Evolutionary conservation across 371 early-diverging fungal species (phyloP), one percentile per base, ranked within the genome.

Genomic region (Dentiscutata heterogama): DNA sequence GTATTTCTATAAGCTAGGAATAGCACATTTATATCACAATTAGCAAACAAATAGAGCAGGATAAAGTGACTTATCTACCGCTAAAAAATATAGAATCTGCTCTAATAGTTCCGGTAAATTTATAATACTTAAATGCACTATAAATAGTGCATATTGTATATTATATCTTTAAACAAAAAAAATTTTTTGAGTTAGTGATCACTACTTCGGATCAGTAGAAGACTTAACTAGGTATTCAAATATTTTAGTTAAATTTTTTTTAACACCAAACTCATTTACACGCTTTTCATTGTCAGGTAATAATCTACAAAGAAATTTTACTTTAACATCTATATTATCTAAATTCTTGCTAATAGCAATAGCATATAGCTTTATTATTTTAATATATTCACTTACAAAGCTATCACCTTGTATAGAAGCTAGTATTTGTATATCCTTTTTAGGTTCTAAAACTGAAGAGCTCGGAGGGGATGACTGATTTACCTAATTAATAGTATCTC

Each of bases 401-500:
- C 35, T 25, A 11, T 25, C 58, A 22, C 25, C 2, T 31, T 74
- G 56, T 13, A 35, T 58, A 7, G 77, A 18, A 27, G 35, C 22
- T 61, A 18, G 61, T 39, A 61, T 76, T 25, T 46, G n/a, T 18
- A 56, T 56, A n/a, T 11, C 29, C 25, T 72, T 72, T 10, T 51
- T 25, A 58, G 76, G 61, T 76, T 76, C 25, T 54, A 56, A 74
- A 76, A 14, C 61, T 20, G 61, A 60, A 58, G 76, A 76, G 39
- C 60, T n/a, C n/a, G 13, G n/a, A n/a, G 13, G 13, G 4, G 51
- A 71, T 50, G 50, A 29, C 27, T 14, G 60, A 54, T 60, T 58
- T 51, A 75, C 27, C 75, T 27, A 72, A 75, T 75, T 75, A 75
- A 75, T 75, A 27, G 60, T 75, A 58, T 75, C 75, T 60, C 39